Percentiles rank a stretch among this genome's conserved stretches.
phyloP scores from a whole-genome alignment of 2,329 filamentous ascomycete genomes.

The Penicillium sp. region DNA sequence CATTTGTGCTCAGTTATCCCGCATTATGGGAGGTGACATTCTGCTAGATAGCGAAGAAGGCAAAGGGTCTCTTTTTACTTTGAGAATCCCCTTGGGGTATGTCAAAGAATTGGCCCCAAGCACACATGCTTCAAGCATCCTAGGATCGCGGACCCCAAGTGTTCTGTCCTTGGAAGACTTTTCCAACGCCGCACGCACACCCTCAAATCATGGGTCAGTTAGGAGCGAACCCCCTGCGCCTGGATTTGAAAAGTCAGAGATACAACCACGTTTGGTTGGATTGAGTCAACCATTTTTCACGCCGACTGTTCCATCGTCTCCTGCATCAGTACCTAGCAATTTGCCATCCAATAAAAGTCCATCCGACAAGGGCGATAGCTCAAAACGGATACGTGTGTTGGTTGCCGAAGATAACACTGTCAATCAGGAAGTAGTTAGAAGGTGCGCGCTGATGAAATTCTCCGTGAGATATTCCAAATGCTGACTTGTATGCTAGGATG shows the following conservation, averaged over 20 bases:
- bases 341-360: slow-evolving; percentile 59
- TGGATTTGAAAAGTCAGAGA: slow-evolving; percentile 55
- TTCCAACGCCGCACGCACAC: slow-evolving; percentile 23
- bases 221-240: slow-evolving; percentile 32
- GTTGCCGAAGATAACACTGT: slow-evolving; percentile 78
- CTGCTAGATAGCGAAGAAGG: slow-evolving; percentile 69
- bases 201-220: slow-evolving; percentile 24
- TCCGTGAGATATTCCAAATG: not conserved
- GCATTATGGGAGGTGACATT: slow-evolving; percentile 78
- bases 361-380: slow-evolving; percentile 61
- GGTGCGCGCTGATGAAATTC: slow-evolving; percentile 9
- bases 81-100: slow-evolving; percentile 78
- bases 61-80: slow-evolving; percentile 75
- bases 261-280: slow-evolving; percentile 76
- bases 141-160: slow-evolving; percentile 36
- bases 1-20: slow-evolving; percentile 84
- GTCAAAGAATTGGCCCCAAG: slow-evolving; percentile 63
- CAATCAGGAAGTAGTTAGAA: slow-evolving; percentile 59
- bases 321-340: slow-evolving; percentile 5
- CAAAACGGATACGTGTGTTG: slow-evolving; percentile 69
- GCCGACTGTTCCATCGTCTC: slow-evolving; percentile 33
- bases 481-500: slow-evolving; percentile 52
- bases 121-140: slow-evolving; percentile 23
- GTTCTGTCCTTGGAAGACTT: slow-evolving; percentile 30
- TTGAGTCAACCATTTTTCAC: slow-evolving; percentile 78